Evolutionary conservation across 495 filamentous ascomycete species (phyloP), one percentile per base, ranked within the genome.

Genomic region (Darksidea phi): DNA sequence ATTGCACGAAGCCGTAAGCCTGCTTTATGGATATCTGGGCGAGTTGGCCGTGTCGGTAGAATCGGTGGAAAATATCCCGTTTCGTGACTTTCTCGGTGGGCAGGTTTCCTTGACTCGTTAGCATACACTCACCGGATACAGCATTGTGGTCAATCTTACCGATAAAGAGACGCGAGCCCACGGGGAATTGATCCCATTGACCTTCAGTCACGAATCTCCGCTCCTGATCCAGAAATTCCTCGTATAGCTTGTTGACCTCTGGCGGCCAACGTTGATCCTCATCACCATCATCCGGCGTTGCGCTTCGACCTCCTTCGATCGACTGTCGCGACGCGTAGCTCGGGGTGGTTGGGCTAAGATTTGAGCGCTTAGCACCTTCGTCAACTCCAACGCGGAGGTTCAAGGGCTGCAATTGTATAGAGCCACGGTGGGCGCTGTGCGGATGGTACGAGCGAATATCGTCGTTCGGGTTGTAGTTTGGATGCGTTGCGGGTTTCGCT

Each of bases 1-100:
- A 98, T 70, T 98, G 94, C 41, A 97, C 91, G 68, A 98, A 98
- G 3, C 94, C 94, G 75, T 96, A 98, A 1, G 91, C 91, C 72
- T 92, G 90, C 70, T 97, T 97, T 69, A 98, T 89, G 1, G 92
- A 96, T 38, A 98, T 90, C 71, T 98, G 94, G 1, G 93, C 93
- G 36, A 98, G 76, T 55, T 86, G 87, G 34, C 94, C 94, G 73
- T 91, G 92, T 43, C 82, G 81, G 70, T 88, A 85, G 68, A 98
- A 98, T 15, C 90, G 79, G 60, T 93, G 87, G 69, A 95, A 97
- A 37, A 97, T 81, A 71, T 97, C 93, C 59, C 88, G 84, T 72
- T 98, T 97, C 0, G 92, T 92, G 11, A 96, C 91, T 70, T 89
- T 84, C 69, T 98, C 94, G 23, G 88, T 92, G 24, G 90, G 91